A percentile compares a stretch with the other conserved stretches of the same genome.
These are phyloP conservation scores for Ascosphaera apis DNA, from an alignment of 2,329 filamentous ascomycete species.

Conservation along the genomic window DNA sequence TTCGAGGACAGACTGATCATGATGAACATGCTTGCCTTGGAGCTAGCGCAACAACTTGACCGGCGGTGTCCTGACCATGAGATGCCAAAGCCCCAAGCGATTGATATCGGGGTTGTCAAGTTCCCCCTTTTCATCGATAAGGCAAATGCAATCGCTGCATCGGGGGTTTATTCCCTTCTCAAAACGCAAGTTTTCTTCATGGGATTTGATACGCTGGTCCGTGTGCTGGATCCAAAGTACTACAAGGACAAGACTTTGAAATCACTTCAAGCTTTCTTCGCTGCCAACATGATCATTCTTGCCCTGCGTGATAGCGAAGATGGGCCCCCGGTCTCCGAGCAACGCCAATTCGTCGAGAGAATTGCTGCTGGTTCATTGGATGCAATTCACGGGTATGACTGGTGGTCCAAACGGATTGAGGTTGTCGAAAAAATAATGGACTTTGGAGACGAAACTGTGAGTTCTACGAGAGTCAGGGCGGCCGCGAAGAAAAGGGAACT, in stretches of 20 bases:
- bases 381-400: slow-evolving; percentile 15
- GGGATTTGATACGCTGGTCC: slow-evolving; percentile 26
- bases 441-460: slow-evolving; percentile 16
- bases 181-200: slow-evolving; percentile 25
- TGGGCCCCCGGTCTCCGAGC: slow-evolving; percentile 18
- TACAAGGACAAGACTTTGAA: slow-evolving; percentile 22
- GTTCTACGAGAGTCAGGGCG: slow-evolving; percentile 21
- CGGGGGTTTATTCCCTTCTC: slow-evolving; percentile 13
- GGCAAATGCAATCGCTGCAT: slow-evolving; percentile 19
- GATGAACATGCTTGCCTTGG: slow-evolving; percentile 25
- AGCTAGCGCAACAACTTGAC: too few relatives aligned
- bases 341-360: slow-evolving; percentile 15
- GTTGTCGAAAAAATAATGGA: slow-evolving; percentile 18
- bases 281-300: slow-evolving; percentile 20
- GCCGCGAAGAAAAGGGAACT: slow-evolving; percentile 11
- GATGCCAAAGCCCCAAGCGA: slow-evolving; percentile 11
- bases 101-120: slow-evolving; percentile 26
- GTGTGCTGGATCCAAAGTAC: slow-evolving; percentile 26
- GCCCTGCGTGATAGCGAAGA: slow-evolving; percentile 20
- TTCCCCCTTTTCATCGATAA: slow-evolving; percentile 27
- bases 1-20: slow-evolving; percentile 27
- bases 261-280: slow-evolving; percentile 20
- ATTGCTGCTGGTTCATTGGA: slow-evolving; percentile 17
- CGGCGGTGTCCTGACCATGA: too few relatives aligned
- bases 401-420: slow-evolving; percentile 21